A percentile compares a stretch with the other conserved stretches of the same genome.
Conservation (phyloP, 2,329 filamentous ascomycete species). For the Claviceps humidiphila region DNA sequence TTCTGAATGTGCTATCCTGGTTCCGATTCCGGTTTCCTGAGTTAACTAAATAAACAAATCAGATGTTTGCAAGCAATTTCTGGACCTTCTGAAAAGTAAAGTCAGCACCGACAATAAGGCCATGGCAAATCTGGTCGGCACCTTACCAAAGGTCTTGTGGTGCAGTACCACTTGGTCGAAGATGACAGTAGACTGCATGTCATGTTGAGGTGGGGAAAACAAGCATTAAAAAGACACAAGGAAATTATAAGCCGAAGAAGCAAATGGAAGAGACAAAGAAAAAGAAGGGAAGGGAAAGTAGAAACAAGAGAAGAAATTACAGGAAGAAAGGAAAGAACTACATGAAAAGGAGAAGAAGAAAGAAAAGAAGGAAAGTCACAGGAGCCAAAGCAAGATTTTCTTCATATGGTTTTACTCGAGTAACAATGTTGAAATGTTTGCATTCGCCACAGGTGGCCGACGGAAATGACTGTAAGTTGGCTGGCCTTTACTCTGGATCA, state of each 20-base stretch:
- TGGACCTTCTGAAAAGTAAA: background rate
- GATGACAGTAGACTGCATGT: background rate
- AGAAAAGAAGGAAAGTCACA: background rate
- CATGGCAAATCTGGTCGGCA: background rate
- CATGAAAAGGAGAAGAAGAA: background rate
- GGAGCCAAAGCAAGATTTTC: too few relatives aligned
- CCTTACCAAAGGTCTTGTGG: too few relatives aligned
- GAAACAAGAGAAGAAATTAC: background rate
- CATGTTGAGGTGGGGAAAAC: background rate
- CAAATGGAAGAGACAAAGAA: background rate
- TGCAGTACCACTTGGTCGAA: background rate
- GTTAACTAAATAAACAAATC: conserved; percentile 2
- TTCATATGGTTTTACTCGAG: too few relatives aligned
- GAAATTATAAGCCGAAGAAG: background rate
- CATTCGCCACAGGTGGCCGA: too few relatives aligned
- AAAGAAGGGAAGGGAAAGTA: background rate
- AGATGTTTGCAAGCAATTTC: background rate
- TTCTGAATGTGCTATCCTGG: conserved; percentile 3
- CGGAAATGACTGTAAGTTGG: too few relatives aligned
- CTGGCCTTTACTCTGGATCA: too few relatives aligned
- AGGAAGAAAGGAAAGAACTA: background rate
- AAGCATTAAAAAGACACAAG: background rate
- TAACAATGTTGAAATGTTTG: too few relatives aligned
- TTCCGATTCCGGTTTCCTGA: conserved; percentile 5
- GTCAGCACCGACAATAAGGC: background rate